Percentiles rank a stretch among this genome's conserved stretches.
These are phyloP conservation scores for Sporothrix luriei DNA, from an alignment of 2,329 filamentous ascomycete species.

Conservation along the genomic window DNA sequence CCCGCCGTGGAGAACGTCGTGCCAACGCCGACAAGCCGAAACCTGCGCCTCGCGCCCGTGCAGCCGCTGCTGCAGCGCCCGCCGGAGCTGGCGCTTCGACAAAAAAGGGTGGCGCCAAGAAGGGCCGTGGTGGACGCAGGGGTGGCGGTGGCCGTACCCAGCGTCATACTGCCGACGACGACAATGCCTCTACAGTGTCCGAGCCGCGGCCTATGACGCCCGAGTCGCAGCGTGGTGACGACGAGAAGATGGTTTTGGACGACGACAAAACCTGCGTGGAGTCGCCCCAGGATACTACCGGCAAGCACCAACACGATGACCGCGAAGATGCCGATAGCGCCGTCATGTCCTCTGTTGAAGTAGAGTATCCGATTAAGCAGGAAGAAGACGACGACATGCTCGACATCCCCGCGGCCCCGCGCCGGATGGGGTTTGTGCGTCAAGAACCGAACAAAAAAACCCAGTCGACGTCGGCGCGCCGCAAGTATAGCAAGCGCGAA, in stretches of 20 bases:
- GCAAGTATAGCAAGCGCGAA: constrained; percentile 82
- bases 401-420: constrained; percentile 39
- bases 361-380: constrained; percentile 50
- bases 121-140: constrained; percentile 40
- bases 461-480: constrained; percentile 79
- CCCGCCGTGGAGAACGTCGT: constrained; percentile 79
- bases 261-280: constrained; percentile 35
- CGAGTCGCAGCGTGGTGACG: constrained; percentile 50
- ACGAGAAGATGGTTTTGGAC: constrained; percentile 38
- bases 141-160: constrained; percentile 43
- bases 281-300: constrained; percentile 27
- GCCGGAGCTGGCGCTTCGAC: constrained; percentile 27
- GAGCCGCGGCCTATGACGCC: constrained; percentile 63
- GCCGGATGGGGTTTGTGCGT: constrained; percentile 55
- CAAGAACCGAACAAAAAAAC: constrained; percentile 59
- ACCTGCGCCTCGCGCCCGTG: constrained; percentile 46
- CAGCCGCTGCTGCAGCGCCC: constrained; percentile 37
- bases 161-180: constrained; percentile 46
- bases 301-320: constrained; percentile 17
- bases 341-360: constrained; percentile 53
- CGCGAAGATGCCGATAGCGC: constrained; percentile 46
- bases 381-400: constrained; percentile 49
- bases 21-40: constrained; percentile 60
- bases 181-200: constrained; percentile 42
- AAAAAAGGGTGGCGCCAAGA: constrained; percentile 37